Conservation (phyloP, 2,329 filamentous ascomycete species). For the Immersiporthe knoxdaviesiana region DNA sequence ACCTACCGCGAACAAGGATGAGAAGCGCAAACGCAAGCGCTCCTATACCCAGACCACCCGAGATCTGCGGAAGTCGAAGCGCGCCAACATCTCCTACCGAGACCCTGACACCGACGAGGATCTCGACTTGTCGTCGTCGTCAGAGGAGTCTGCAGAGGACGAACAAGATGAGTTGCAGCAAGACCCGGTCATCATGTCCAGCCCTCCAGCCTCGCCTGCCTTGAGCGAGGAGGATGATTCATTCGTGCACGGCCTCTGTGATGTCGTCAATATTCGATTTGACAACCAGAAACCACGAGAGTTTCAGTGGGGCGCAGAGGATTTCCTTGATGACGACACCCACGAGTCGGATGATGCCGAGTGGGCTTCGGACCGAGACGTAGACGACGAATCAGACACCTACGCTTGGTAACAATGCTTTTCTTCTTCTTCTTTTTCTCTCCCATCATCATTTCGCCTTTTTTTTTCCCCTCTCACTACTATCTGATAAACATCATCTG, state of each 20-base stretch:
- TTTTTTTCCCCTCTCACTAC: no score
- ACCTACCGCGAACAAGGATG: conserved; percentile 7
- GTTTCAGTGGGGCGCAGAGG: conserved; percentile 68
- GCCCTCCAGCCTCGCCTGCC: conserved; percentile 16
- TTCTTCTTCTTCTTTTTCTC: no score
- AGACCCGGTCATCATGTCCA: conserved; percentile 18
- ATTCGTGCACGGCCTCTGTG: conserved; percentile 70
- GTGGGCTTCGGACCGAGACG: conserved; percentile 51
- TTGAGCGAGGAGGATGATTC: conserved; percentile 24
- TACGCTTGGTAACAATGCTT: conserved; percentile 24
- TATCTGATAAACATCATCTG: no score
- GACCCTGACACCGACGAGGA: conserved; percentile 29
- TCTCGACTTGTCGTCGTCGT: conserved; percentile 11
- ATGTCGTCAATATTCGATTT: conserved; percentile 70
- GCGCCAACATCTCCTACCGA: conserved; percentile 24
- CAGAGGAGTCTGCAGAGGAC: conserved; percentile 25
- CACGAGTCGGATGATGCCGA: conserved; percentile 61
- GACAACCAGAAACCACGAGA: conserved; percentile 77
- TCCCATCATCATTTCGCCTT: background rate
- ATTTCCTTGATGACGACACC: conserved; percentile 65
- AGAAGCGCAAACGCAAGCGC: conserved; percentile 25
- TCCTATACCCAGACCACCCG: conserved; percentile 10
- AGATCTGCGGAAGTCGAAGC: conserved; percentile 26
- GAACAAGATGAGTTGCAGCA: conserved; percentile 26
- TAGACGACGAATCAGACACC: conserved; percentile 61